Conservation (phyloP, 371 early-diverging fungal species). For the Homolaphlyctis polyrhiza region DNA sequence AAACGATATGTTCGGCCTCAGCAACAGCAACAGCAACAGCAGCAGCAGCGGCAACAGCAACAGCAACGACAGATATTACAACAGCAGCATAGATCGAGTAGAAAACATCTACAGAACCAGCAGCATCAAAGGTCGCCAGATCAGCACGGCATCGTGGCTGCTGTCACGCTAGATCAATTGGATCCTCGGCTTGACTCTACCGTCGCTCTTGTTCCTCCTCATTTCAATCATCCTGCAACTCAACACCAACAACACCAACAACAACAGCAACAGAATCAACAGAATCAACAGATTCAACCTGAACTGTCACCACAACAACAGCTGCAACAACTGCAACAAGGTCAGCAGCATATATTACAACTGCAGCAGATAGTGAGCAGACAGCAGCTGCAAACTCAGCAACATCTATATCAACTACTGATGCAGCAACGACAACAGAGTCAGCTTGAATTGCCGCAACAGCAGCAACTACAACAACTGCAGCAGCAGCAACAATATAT, state of each 20-base stretch:
- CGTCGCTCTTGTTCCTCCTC: no score
- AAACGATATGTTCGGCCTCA: conserved; percentile 7
- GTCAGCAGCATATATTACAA: not conserved
- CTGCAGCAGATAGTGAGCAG: not conserved
- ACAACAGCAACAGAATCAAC: not conserved
- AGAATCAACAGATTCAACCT: not conserved
- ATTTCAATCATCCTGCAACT: no score
- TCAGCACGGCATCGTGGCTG: no score
- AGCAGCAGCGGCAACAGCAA: no score
- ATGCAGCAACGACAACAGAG: not conserved
- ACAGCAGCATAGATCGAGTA: not conserved
- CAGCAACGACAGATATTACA: no score
- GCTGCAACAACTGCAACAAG: not conserved
- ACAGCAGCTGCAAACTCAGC: not conserved
- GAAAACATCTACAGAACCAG: not conserved
- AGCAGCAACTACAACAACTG: not conserved
- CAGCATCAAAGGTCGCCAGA: not conserved
- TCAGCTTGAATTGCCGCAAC: not conserved
- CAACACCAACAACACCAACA: no score
- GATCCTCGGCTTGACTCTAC: no score
- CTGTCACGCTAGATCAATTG: no score
- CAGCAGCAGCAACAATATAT: no score
- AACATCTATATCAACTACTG: not conserved
- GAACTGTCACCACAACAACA: not conserved
- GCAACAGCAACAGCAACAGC: not conserved